These are phyloP conservation scores for Xylaria palmicola DNA, from an alignment of 495 filamentous ascomycete species.

Conservation along the genomic window DNA sequence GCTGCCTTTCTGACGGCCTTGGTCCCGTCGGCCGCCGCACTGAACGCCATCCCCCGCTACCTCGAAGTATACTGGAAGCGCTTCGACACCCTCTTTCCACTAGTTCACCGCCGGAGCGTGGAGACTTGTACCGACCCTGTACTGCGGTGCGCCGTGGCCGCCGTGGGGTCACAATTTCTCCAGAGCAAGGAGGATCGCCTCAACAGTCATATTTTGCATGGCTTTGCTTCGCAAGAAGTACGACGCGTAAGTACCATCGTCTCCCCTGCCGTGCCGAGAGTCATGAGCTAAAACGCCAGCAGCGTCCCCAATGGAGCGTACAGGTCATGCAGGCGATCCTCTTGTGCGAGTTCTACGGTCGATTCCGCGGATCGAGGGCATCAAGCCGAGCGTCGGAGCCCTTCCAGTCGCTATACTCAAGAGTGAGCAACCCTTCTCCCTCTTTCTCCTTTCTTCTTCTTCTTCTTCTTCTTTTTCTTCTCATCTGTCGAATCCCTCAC, in stretches of 20 bases:
- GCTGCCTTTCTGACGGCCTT: conserved; percentile 32
- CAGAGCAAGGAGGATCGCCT: conserved; percentile 44
- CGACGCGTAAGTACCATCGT: conserved; percentile 24
- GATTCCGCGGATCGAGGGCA: conserved; percentile 51
- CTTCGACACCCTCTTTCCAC: conserved; percentile 41
- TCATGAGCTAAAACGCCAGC: conserved; percentile 19
- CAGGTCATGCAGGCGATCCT: conserved; percentile 56
- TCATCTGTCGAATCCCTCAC: conserved; percentile 40
- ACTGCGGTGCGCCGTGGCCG: conserved; percentile 49
- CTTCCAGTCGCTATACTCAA: conserved; percentile 52
- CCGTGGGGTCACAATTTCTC: conserved; percentile 47
- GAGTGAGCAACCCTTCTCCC: conserved; percentile 47
- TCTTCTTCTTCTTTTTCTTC: conserved; percentile 27
- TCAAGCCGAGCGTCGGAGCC: conserved; percentile 41
- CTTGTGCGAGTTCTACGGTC: conserved; percentile 53
- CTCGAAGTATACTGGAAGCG: conserved; percentile 46
- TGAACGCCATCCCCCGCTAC: conserved; percentile 38
- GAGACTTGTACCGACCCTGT: conserved; percentile 40
- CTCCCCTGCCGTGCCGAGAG: not conserved
- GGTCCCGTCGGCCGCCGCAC: conserved; percentile 32
- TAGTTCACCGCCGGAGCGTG: conserved; percentile 43
- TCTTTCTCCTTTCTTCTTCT: conserved; percentile 28
- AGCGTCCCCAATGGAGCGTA: conserved; percentile 46
- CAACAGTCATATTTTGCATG: conserved; percentile 44
- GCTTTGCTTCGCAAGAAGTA: conserved; percentile 45